These are phyloP conservation scores for Termitomyces sp. DNA, from an alignment of 768 basidiomycete genomes.

Conservation along the genomic window DNA sequence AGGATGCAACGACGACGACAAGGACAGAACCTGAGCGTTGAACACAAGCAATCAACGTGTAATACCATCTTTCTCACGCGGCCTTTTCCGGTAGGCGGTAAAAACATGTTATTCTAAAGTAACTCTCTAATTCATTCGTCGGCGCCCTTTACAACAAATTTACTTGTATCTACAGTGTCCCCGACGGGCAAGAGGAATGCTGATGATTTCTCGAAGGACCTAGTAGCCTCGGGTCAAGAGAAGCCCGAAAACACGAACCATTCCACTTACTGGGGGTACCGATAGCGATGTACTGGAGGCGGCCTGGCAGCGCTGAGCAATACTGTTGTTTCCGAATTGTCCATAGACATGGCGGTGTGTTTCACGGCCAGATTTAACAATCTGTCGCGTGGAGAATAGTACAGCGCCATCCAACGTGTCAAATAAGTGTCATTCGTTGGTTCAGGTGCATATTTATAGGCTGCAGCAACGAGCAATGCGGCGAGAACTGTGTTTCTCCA, in stretches of 20 bases:
- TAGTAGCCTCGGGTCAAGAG: slow-evolving; percentile 18
- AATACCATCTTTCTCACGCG: slow-evolving; percentile 13
- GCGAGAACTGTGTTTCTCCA: slow-evolving; percentile 62
- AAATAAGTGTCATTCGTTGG: slow-evolving; percentile 56
- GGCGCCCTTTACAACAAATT: slow-evolving; percentile 25
- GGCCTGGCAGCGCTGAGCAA: slow-evolving; percentile 38
- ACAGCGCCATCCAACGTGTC: slow-evolving; percentile 61
- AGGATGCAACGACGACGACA: slow-evolving; percentile 1
- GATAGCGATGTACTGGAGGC: slow-evolving; percentile 52
- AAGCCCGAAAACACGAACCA: background rate
- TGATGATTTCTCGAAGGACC: slow-evolving; percentile 53
- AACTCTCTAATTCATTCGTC: slow-evolving; percentile 5
- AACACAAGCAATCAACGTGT: slow-evolving; percentile 9
- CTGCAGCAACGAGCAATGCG: slow-evolving; percentile 42
- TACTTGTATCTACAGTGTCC: slow-evolving; percentile 26
- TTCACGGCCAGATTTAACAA: slow-evolving; percentile 54
- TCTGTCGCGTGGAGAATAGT: slow-evolving; percentile 43
- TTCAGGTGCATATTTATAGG: slow-evolving; percentile 66
- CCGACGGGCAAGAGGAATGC: slow-evolving; percentile 60
- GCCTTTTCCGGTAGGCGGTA: background rate
- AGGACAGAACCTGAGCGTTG: background rate
- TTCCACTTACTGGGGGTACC: slow-evolving; percentile 66
- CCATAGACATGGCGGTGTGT: slow-evolving; percentile 43
- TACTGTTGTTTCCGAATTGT: slow-evolving; percentile 35
- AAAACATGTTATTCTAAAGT: background rate